A percentile compares a stretch with the other conserved stretches of the same genome.
These are phyloP conservation scores for Candida dendrica DNA, from an alignment of 805 yeast species.

Conservation along the genomic window DNA sequence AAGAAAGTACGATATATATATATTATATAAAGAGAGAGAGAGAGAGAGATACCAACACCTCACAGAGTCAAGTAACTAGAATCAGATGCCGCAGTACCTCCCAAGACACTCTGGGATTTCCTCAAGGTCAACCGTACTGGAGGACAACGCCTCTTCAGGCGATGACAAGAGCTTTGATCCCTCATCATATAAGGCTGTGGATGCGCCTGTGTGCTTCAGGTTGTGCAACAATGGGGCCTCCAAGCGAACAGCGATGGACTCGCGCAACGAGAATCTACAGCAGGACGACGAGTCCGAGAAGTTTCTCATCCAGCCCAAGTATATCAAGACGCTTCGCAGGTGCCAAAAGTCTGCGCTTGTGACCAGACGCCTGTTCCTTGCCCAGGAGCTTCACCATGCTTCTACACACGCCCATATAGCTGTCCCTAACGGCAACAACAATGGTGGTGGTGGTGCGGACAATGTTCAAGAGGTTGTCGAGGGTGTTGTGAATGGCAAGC, in stretches of 20 bases:
- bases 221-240: neutral
- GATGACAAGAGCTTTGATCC: conserved; percentile 7
- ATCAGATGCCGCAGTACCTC: no score
- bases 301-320: conserved; percentile 45
- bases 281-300: conserved; percentile 30
- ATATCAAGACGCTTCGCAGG: conserved; percentile 42
- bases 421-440: no score
- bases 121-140: neutral
- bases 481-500: conserved; percentile 7
- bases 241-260: neutral
- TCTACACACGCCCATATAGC: neutral
- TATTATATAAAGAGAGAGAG: no score
- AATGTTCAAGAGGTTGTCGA: neutral
- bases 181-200: conserved; percentile 9
- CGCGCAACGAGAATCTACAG: neutral
- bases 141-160: conserved; percentile 1
- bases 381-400: conserved; percentile 47
- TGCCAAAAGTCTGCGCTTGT: conserved; percentile 38
- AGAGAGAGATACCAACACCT: no score
- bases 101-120: no score
- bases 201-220: conserved; percentile 11
- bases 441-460: no score
- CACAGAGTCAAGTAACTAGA: no score
- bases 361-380: conserved; percentile 48
- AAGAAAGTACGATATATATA: no score